phyloP scores from a whole-genome alignment of 2,329 filamentous ascomycete genomes.

The Aureobasidium sp. region DNA sequence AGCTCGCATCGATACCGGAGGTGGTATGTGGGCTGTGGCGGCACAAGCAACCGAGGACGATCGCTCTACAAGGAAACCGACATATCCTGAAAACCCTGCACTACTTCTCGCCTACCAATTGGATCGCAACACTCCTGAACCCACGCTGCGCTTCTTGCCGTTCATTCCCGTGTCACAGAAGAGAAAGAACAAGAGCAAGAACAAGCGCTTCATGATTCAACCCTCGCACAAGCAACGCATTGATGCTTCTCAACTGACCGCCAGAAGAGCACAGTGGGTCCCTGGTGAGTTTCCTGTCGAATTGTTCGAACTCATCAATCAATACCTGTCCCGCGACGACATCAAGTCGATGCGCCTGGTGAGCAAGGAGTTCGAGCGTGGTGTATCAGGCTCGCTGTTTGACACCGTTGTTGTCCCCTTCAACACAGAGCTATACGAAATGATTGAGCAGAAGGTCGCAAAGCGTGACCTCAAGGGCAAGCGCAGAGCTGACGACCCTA shows the following conservation, averaged over 20 bases:
- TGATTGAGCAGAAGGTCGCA: slow-evolving; percentile 30
- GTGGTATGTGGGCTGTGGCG: too few relatives aligned
- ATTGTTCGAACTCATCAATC: slow-evolving; percentile 50
- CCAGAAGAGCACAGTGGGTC: neutral
- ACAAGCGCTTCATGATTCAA: slow-evolving; percentile 6
- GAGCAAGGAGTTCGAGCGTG: slow-evolving; percentile 49
- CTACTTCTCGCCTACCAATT: neutral
- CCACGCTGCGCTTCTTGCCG: neutral
- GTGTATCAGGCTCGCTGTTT: slow-evolving; percentile 51
- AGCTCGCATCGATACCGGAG: too few relatives aligned
- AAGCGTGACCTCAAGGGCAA: slow-evolving; percentile 29
- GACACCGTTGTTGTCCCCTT: slow-evolving; percentile 58
- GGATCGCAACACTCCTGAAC: neutral
- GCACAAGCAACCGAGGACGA: neutral
- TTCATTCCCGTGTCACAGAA: neutral
- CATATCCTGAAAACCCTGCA: neutral
- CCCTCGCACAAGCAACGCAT: slow-evolving; percentile 6
- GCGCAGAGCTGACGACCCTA: slow-evolving; percentile 18
- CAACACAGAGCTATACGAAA: slow-evolving; percentile 53
- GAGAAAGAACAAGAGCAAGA: neutral
- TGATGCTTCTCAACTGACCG: neutral
- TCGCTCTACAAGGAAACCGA: neutral
- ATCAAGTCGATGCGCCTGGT: slow-evolving; percentile 55
- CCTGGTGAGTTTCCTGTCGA: slow-evolving; percentile 46
- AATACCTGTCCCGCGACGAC: slow-evolving; percentile 47